These are phyloP conservation scores for Leccinum ochraceum DNA, from an alignment of 768 basidiomycete genomes.

Conservation along the genomic window DNA sequence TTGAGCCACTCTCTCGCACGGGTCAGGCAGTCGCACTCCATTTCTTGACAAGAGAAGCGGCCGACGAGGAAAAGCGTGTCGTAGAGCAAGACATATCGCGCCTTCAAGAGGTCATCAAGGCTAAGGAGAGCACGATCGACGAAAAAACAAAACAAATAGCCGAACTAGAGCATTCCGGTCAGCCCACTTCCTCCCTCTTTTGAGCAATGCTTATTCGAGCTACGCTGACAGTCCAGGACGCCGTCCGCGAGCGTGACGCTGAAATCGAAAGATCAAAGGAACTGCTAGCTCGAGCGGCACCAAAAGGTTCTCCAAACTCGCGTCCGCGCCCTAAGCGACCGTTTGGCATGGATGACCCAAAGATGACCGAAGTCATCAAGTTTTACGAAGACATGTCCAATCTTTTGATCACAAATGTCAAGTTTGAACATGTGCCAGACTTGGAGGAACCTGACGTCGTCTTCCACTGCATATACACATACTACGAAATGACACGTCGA, in stretches of 20 bases:
- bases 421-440: slow-evolving; percentile 37
- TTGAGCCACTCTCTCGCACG: slow-evolving; percentile 53
- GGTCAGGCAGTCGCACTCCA: slow-evolving; percentile 56
- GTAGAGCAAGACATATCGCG: slow-evolving; percentile 50
- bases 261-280: slow-evolving; percentile 60
- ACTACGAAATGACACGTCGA: slow-evolving; percentile 35
- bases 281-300: slow-evolving; percentile 44
- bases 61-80: slow-evolving; percentile 63
- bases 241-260: slow-evolving; percentile 55
- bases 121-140: slow-evolving; percentile 42
- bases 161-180: slow-evolving; percentile 52
- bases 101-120: slow-evolving; percentile 44
- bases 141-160: slow-evolving; percentile 48
- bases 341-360: slow-evolving; percentile 51
- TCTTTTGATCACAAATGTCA: slow-evolving; percentile 65
- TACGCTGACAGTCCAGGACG: slow-evolving; percentile 45
- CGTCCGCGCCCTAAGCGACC: slow-evolving; percentile 38
- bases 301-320: slow-evolving; percentile 38
- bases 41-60: slow-evolving; percentile 72
- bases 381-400: slow-evolving; percentile 90
- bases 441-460: slow-evolving; percentile 51
- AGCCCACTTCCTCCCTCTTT: slow-evolving; percentile 14
- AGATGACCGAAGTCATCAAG: slow-evolving; percentile 58
- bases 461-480: slow-evolving; percentile 69
- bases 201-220: slow-evolving; percentile 1